Evolutionary conservation across 2,329 filamentous ascomycete species (phyloP).

Genomic region (Fusarium armeniacum): DNA sequence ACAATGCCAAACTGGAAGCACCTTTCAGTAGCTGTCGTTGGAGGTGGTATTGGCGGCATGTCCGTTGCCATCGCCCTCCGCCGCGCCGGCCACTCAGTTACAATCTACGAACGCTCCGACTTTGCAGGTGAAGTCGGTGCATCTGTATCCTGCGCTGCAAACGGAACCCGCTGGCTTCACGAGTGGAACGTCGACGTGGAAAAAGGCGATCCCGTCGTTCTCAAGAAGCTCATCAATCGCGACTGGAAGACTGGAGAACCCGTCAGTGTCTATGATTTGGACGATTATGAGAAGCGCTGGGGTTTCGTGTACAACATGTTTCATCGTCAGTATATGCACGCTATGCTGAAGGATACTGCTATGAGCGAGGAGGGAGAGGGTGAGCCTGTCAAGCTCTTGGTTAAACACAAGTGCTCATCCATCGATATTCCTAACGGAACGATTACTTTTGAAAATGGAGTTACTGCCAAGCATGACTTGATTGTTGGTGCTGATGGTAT

Average conservation of each 20-base stretch:
- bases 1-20: constrained; percentile 57
- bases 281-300: constrained; percentile 75
- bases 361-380: constrained; percentile 69
- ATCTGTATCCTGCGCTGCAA: constrained; percentile 76
- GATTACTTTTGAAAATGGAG: constrained; percentile 68
- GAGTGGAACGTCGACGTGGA: constrained; percentile 76
- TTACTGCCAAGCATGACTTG: constrained; percentile 66
- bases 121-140: constrained; percentile 78
- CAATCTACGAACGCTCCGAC: constrained; percentile 75
- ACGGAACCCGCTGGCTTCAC: constrained; percentile 77
- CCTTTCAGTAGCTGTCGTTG: constrained; percentile 61
- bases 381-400: constrained; percentile 64
- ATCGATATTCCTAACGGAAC: constrained; percentile 66
- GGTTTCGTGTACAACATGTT: constrained; percentile 78
- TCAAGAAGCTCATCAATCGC: constrained; percentile 76
- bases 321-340: constrained; percentile 77
- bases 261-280: constrained; percentile 73
- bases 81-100: constrained; percentile 63
- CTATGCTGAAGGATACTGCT: constrained; percentile 74
- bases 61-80: constrained; percentile 62
- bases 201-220: constrained; percentile 74
- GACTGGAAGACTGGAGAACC: constrained; percentile 79
- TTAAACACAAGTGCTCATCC: constrained; percentile 68
- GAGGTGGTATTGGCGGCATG: constrained; percentile 65
- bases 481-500: constrained; percentile 77